Base-by-base conservation (phyloP, 2,329 filamentous ascomycete genomes). In the Talaromyces sp. region DNA sequence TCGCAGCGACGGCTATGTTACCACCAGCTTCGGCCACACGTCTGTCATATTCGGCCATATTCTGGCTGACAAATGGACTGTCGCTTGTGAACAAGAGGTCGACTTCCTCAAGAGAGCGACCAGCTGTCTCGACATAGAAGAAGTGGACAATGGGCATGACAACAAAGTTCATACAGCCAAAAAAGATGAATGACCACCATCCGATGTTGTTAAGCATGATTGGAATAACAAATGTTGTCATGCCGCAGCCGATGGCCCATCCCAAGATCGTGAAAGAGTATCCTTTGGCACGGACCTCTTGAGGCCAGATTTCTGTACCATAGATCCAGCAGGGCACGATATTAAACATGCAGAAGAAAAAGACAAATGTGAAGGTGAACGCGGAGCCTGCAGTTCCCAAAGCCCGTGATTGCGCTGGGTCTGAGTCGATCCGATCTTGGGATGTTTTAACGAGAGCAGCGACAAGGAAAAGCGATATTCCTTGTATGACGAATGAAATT, bases 291-390 rank as follows among this genome's bases (percentile, higher is more conserved):
- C 81, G 77, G 16, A 79, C 82, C 72, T 80, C 80, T 70, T 81
- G 76, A 5, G 80, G 80, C 69, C 80, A 81, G 70, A 80, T 73
- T 65, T 80, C 81, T 46, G 80, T 76, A 0, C 77, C 69, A 58
- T 70, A 68, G 37, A 68, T 63, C 84, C 83, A 88, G 1, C 84
- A 84, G 18, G 86, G 78, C 14, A 84, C 83, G 5, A 86, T 71
- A 82, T 84, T 86, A 1, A 83, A 86, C 0, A 84, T 84, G 33
- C 84, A 85, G 65, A 87, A 88, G 61, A 84, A 86, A 3, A 84
- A 84, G 64, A 87, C 86, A 73, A 86, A 88, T 7, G 83, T 82
- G 73, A 88, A 88, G 50, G 62, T 63, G 63, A 68, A 68, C 1
- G 67, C 61, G 23, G 64, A 62, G 18, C 60, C 67, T 16, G 66